Conservation (phyloP, 2,329 filamentous ascomycete species). For the Mariannaea sp. region DNA sequence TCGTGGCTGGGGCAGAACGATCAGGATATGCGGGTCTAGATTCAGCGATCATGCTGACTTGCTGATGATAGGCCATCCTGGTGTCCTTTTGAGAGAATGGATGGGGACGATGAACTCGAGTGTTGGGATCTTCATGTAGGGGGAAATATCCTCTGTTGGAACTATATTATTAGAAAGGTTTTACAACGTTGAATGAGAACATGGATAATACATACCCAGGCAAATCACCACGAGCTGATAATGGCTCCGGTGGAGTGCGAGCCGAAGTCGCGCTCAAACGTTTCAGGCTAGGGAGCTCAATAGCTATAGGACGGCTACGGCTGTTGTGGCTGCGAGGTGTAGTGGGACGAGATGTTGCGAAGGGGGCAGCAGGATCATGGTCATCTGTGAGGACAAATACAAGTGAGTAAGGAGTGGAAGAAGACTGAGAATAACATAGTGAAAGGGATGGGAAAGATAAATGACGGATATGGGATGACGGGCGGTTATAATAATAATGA, state of each 20-base stretch:
- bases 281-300: slow-evolving; percentile 52
- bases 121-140: slow-evolving; percentile 59
- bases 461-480: slow-evolving; percentile 22
- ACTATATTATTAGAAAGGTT: slow-evolving; percentile 4
- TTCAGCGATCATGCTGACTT: slow-evolving; percentile 42
- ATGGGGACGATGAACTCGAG: slow-evolving; percentile 54
- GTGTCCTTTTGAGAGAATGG: slow-evolving; percentile 52
- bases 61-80: slow-evolving; percentile 45
- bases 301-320: slow-evolving; percentile 57
- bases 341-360: slow-evolving; percentile 29
- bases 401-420: slow-evolving; percentile 17
- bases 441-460: slow-evolving; percentile 22
- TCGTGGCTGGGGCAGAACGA: slow-evolving; percentile 37
- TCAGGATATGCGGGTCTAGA: slow-evolving; percentile 36
- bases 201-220: slow-evolving; percentile 53
- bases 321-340: slow-evolving; percentile 28
- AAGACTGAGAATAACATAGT: not conserved
- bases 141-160: slow-evolving; percentile 62
- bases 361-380: slow-evolving; percentile 20
- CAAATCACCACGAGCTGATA: slow-evolving; percentile 63
- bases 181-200: not conserved
- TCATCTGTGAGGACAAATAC: slow-evolving; percentile 23
- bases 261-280: slow-evolving; percentile 47
- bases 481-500: slow-evolving; percentile 21
- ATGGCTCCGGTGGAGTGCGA: slow-evolving; percentile 52